A percentile compares a stretch with the other conserved stretches of the same genome.
phyloP scores from a whole-genome alignment of 2,329 filamentous ascomycete genomes.

The Alternaria hordeiaustralica region DNA sequence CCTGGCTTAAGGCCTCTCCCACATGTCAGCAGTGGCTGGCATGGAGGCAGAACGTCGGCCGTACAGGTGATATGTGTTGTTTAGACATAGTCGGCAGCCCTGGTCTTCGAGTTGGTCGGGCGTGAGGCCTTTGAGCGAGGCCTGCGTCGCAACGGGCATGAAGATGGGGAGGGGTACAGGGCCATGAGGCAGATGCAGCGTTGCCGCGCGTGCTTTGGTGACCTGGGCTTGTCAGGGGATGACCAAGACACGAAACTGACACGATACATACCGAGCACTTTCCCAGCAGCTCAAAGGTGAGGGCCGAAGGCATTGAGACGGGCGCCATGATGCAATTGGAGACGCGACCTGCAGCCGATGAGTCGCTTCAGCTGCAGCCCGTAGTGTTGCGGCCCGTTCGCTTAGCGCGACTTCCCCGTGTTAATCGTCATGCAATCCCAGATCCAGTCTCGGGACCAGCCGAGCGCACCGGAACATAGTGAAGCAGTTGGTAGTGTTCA shows the following conservation, averaged over 20 bases:
- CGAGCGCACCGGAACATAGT: not conserved
- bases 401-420: not conserved
- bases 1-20: conserved; percentile 83
- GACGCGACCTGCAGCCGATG: not conserved
- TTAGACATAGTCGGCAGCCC: conserved; percentile 87
- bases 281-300: conserved; percentile 47
- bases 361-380: not conserved
- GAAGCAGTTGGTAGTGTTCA: not conserved
- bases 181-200: conserved; percentile 88
- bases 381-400: not conserved
- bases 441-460: not conserved
- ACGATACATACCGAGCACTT: conserved; percentile 45
- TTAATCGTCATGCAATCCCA: not conserved
- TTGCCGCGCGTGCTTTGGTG: conserved; percentile 90
- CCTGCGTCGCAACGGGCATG: conserved; percentile 98
- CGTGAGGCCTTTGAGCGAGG: conserved; percentile 91
- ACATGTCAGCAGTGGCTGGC: conserved; percentile 23
- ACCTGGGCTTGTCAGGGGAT: conserved; percentile 64
- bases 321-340: conserved; percentile 35
- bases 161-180: conserved; percentile 90
- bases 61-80: conserved; percentile 93
- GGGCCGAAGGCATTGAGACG: conserved; percentile 44
- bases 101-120: conserved; percentile 90
- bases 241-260: not conserved
- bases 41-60: not conserved